A percentile compares a stretch with the other conserved stretches of the same genome.
These are phyloP conservation scores for Pontederia paniculata DNA, from an alignment of 176 grass and related monocot genomes.

Conservation along the genomic window DNA sequence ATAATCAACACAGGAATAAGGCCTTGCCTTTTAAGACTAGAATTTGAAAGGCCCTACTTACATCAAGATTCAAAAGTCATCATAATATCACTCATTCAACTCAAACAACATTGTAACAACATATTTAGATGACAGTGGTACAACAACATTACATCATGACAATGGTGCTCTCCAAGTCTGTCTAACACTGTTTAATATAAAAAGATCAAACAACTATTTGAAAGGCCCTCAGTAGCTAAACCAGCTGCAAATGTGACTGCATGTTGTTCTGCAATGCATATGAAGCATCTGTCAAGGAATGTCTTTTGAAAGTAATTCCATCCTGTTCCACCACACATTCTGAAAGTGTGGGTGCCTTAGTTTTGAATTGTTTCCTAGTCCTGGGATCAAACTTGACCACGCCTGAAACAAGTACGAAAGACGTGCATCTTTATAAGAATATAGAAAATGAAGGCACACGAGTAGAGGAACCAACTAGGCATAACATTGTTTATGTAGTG, in stretches of 20 bases:
- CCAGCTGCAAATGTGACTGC: slow-evolving; percentile 88
- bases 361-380: slow-evolving; percentile 59
- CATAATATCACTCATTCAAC: too few relatives aligned
- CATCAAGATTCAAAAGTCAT: too few relatives aligned
- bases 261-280: slow-evolving; percentile 96
- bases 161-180: too few relatives aligned
- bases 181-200: too few relatives aligned
- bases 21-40: too few relatives aligned
- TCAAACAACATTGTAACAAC: too few relatives aligned
- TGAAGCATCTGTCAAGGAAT: slow-evolving; percentile 91
- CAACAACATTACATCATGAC: too few relatives aligned
- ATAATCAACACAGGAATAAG: too few relatives aligned
- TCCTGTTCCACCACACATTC: slow-evolving; percentile 94
- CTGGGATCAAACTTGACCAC: slow-evolving; percentile 73
- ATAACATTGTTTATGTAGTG: too few relatives aligned
- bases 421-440: background rate
- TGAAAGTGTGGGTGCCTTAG: slow-evolving; percentile 29
- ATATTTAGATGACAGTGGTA: too few relatives aligned
- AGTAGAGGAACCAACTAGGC: background rate
- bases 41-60: too few relatives aligned
- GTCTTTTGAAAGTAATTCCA: slow-evolving; percentile 86
- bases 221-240: slow-evolving; percentile 69
- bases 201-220: too few relatives aligned
- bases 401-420: slow-evolving; percentile 27
- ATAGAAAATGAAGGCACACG: background rate